Evolutionary conservation across 1,284 basidiomycete species (phyloP).

Genomic region (Rhizoctonia solani): DNA sequence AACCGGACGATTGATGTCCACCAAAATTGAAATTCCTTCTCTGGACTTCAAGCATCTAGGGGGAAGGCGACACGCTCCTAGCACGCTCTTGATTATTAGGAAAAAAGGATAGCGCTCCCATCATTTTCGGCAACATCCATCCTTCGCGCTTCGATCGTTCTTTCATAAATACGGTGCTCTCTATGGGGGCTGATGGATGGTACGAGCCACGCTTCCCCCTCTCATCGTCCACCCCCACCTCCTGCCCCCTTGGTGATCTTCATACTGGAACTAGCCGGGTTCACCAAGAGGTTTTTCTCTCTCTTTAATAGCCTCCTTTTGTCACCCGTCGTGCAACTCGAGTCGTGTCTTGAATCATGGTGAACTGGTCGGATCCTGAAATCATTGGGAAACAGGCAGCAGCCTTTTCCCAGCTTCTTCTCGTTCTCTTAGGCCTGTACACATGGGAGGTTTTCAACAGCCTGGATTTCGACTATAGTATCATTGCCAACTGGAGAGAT

Average conservation of each 20-base stretch:
- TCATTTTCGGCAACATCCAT: not conserved
- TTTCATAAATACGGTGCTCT: too few species aligned
- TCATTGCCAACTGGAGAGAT: constrained; percentile 49
- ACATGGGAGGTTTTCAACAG: constrained; percentile 69
- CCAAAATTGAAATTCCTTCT: not conserved
- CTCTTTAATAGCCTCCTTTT: not conserved
- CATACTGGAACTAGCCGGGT: not conserved
- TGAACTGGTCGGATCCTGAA: constrained; percentile 58
- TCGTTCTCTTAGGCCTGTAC: constrained; percentile 64
- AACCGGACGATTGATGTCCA: not conserved
- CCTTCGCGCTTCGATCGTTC: not conserved
- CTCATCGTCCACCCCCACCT: constrained; percentile 5
- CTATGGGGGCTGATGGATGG: too few species aligned
- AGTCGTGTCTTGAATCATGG: constrained; percentile 57
- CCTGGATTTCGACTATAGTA: constrained; percentile 65
- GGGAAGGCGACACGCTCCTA: too few species aligned
- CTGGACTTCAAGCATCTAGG: not conserved
- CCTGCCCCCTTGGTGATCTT: not conserved
- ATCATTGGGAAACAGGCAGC: constrained; percentile 54
- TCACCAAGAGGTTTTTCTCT: not conserved
- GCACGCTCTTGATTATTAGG: constrained; percentile 24
- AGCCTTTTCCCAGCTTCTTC: constrained; percentile 52
- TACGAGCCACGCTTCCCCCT: constrained; percentile 1
- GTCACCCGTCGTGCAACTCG: not conserved
- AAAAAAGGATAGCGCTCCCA: constrained; percentile 10